Percentiles rank a stretch among this genome's conserved stretches.
Evolutionary conservation across 1,139 yeast genomes (phyloP).

Genomic region (Yamadazyma dushanensis): DNA sequence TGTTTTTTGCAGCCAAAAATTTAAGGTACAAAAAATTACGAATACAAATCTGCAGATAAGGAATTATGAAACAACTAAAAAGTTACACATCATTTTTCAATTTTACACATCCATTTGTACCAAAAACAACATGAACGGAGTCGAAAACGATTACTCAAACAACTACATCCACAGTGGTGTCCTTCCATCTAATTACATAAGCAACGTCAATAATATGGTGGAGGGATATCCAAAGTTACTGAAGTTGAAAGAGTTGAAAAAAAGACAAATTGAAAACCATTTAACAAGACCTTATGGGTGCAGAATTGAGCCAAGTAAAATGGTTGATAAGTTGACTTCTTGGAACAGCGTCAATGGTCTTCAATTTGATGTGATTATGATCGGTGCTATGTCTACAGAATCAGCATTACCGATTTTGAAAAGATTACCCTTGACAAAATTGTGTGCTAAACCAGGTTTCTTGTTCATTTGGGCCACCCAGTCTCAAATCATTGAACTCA

Average conservation of each 20-base stretch:
- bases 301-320: slow-evolving; percentile 49
- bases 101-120: too few species aligned
- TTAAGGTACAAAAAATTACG: too few species aligned
- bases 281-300: slow-evolving; percentile 69
- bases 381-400: slow-evolving; percentile 73
- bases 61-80: neutral
- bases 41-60: too few species aligned
- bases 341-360: slow-evolving; percentile 62
- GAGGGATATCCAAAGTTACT: slow-evolving; percentile 87
- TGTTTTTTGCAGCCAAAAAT: too few species aligned
- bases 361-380: slow-evolving; percentile 86
- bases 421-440: slow-evolving; percentile 65
- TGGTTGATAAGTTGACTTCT: slow-evolving; percentile 53
- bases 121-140: neutral
- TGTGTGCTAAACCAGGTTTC: slow-evolving; percentile 85
- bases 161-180: slow-evolving; percentile 61
- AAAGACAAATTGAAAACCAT: slow-evolving; percentile 44
- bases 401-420: slow-evolving; percentile 62
- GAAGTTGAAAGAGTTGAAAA: slow-evolving; percentile 62
- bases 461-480: slow-evolving; percentile 85
- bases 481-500: slow-evolving; percentile 63
- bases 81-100: slow-evolving; percentile 1
- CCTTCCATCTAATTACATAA: slow-evolving; percentile 60
- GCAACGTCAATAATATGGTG: slow-evolving; percentile 63
- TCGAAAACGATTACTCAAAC: slow-evolving; percentile 68